These are phyloP conservation scores for Rhizophagus sp. DNA, from an alignment of 192 early-diverging fungal species.

Conservation along the genomic window DNA sequence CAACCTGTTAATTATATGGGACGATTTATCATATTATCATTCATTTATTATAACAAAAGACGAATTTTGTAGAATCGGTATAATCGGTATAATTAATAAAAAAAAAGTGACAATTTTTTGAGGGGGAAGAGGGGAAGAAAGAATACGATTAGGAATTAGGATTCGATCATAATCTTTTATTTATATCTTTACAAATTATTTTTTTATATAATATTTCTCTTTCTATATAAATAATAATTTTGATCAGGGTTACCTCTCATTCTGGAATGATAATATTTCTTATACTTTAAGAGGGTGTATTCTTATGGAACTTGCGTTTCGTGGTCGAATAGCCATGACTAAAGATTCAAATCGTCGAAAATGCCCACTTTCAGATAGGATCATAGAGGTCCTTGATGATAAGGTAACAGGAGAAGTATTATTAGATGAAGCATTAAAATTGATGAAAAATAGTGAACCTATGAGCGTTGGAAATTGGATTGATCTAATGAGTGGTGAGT, in stretches of 20 bases:
- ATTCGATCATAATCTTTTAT: neutral
- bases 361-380: conserved; percentile 76
- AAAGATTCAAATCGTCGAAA: conserved; percentile 81
- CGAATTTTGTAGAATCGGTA: too few species aligned
- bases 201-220: neutral
- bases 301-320: conserved; percentile 93
- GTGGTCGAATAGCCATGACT: conserved; percentile 83
- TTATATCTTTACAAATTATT: neutral
- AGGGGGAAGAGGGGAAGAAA: too few species aligned
- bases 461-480: conserved; percentile 93
- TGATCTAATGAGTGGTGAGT: conserved; percentile 92
- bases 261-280: conserved; percentile 99
- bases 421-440: conserved; percentile 89
- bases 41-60: too few species aligned
- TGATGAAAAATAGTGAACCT: conserved; percentile 84
- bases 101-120: too few species aligned
- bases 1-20: too few species aligned
- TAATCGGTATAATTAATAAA: too few species aligned
- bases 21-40: too few species aligned
- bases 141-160: neutral
- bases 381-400: conserved; percentile 83
- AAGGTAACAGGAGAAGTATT: conserved; percentile 90
- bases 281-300: conserved; percentile 95
- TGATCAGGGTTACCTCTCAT: conserved; percentile 89
- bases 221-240: neutral